Evolutionary conservation across 2,329 filamentous ascomycete genomes (phyloP), one percentile per base, ranked within the genome.

Genomic region (Pyrenochaeta sp.): DNA sequence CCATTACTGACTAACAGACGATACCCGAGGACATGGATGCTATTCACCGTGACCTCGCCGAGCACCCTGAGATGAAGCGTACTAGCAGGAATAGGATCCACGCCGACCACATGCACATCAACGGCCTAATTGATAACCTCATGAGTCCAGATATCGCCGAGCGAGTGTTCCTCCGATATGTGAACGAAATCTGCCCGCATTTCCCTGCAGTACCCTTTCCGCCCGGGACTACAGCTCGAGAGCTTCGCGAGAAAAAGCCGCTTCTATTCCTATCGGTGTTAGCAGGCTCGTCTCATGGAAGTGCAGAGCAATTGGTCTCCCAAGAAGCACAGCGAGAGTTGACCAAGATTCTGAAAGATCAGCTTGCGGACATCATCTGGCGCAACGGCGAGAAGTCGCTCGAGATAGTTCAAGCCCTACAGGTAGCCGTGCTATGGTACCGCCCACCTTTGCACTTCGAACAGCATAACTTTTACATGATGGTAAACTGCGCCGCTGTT

Each of bases 391-490:
- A 92, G 67, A 96, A 96, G 81, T 91, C 86, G 36, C 78, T 97
- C 19, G 93, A 96, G 75, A 81, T 96, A 6, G 87, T 96, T 8
- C 93, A 97, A 78, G 86, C 91, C 1, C 80, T 96, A 40, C 85
- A 91, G 56, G 81, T 96, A 3, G 83, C 87, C 6, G 87, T 89
- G n/a, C 85, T 93, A 22, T 96, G 92, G 91, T 96, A 96, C 75
- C 88, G 88, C 74, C 91, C 92, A 15, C 92, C 92, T 0, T 89
- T 94, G 65, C 86, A 91, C 67, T 91, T 91, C 58, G 91, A 96
- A 70, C 90, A 95, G 78, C 86, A 94, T 71, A 95, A 95, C 73
- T 96, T 95, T 75, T 96, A 95, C 78, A 91, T 94, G 79, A 85
- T 95, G 64, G 88, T 92, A 45, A 91, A 96, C 74, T 87, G 92